Conservation (phyloP, 495 filamentous ascomycete species). For the Aspergillus asperescens region DNA sequence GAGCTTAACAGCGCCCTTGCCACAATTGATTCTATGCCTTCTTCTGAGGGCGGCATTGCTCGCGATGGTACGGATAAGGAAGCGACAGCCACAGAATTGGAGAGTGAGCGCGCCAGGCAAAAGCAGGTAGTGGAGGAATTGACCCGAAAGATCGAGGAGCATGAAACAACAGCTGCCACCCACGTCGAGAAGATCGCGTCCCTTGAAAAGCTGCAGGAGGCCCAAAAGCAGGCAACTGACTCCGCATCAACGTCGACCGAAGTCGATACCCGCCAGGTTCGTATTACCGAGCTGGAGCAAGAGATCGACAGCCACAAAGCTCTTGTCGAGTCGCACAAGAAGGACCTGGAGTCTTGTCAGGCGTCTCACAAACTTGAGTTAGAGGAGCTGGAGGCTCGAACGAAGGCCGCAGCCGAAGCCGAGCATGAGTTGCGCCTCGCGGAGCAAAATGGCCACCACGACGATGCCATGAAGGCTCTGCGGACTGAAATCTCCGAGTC, state of each 20-base stretch:
- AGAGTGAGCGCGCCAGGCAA: constrained; percentile 53
- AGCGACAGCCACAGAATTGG: constrained; percentile 41
- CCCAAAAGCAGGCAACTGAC: constrained; percentile 52
- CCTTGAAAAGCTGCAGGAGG: constrained; percentile 60
- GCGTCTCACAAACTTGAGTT: constrained; percentile 51
- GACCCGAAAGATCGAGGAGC: constrained; percentile 70
- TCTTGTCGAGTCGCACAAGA: constrained; percentile 49
- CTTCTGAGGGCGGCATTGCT: constrained; percentile 27
- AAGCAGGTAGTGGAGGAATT: constrained; percentile 60
- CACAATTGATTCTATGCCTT: constrained; percentile 45
- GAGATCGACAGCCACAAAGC: constrained; percentile 52
- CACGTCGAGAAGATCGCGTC: constrained; percentile 59
- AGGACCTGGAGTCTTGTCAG: constrained; percentile 48
- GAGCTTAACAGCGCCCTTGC: constrained; percentile 59
- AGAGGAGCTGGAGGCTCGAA: constrained; percentile 40
- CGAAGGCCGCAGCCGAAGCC: constrained; percentile 36
- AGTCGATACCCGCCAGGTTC: constrained; percentile 45
- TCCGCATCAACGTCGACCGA: constrained; percentile 37
- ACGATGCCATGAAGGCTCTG: constrained; percentile 54
- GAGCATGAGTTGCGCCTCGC: constrained; percentile 43
- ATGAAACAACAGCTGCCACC: constrained; percentile 62
- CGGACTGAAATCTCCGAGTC: constrained; percentile 66
- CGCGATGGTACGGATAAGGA: constrained; percentile 40
- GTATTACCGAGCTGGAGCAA: constrained; percentile 51
- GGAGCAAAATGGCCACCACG: constrained; percentile 51